These are phyloP conservation scores for Trichomonas vaginalis DNA, from an alignment of 208 protist genomes.

Conservation along the genomic window DNA sequence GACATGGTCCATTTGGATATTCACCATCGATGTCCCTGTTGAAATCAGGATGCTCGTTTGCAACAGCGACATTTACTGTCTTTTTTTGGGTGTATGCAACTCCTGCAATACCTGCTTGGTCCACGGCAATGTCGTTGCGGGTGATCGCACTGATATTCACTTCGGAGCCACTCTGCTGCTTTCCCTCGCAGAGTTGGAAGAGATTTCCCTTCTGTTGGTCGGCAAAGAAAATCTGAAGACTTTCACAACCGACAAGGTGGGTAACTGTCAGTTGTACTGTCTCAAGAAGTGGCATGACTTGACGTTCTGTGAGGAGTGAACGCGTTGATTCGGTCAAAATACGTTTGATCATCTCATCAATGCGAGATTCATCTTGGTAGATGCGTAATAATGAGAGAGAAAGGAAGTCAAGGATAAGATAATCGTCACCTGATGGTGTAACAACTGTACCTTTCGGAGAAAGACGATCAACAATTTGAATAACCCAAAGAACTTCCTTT, in stretches of 20 bases:
- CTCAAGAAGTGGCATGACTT: conserved; percentile 1
- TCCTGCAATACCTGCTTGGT: background rate
- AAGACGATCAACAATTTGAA: background rate
- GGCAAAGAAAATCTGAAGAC: background rate
- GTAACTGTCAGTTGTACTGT: background rate
- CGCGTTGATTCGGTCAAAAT: background rate
- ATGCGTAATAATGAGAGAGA: background rate
- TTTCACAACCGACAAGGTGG: background rate
- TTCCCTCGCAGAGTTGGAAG: background rate
- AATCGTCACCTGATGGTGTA: background rate
- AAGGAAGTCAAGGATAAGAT: background rate
- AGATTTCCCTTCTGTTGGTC: background rate
- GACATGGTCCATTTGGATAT: background rate
- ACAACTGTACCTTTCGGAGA: background rate
- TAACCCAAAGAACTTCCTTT: background rate
- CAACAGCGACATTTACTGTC: background rate
- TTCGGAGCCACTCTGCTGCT: background rate
- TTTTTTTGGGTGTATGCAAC: background rate
- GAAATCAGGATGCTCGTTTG: background rate
- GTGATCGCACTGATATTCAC: background rate
- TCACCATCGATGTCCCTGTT: background rate
- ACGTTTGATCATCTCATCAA: conserved; percentile 5
- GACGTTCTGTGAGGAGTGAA: background rate
- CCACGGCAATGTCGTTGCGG: background rate
- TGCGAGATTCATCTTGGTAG: background rate